These are phyloP conservation scores for Astrephomene gubernaculifera DNA, from an alignment of 139 green algal species.

Conservation along the genomic window DNA sequence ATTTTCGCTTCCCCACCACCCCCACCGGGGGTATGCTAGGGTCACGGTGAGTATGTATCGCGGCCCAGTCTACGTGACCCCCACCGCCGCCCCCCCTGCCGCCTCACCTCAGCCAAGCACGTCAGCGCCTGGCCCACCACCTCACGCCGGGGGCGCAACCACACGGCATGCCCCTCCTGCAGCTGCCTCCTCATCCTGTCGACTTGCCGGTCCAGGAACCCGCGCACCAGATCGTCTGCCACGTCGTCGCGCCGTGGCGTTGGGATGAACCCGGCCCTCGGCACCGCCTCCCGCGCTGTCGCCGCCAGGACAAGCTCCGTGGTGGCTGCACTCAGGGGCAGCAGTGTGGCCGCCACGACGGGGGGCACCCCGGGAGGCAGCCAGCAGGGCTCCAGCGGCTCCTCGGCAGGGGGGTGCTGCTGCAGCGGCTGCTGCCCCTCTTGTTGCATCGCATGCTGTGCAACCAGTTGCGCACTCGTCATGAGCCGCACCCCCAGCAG, in stretches of 20 bases:
- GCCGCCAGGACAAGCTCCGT: neutral
- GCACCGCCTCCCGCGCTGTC: neutral
- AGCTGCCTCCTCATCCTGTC: neutral
- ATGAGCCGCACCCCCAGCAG: slow-evolving; percentile 11
- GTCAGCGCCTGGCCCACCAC: neutral
- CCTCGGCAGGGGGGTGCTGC: neutral
- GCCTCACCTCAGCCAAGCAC: neutral
- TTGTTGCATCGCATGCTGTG: neutral
- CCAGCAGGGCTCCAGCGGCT: slow-evolving; percentile 7
- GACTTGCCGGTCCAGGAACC: neutral
- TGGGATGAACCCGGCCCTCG: neutral
- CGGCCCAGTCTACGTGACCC: too few species aligned
- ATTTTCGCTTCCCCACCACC: neutral
- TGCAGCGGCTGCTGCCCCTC: neutral
- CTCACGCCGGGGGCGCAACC: neutral
- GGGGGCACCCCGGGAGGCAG: neutral
- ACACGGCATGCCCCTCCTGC: neutral
- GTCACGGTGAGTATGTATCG: too few species aligned
- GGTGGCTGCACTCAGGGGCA: neutral
- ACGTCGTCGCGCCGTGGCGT: neutral
- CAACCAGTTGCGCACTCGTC: neutral
- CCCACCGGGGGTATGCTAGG: too few species aligned
- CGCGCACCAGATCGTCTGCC: neutral
- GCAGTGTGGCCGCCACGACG: neutral
- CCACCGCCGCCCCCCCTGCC: neutral